Conservation (phyloP, 306 rosid species). For the Vigna mungo region DNA sequence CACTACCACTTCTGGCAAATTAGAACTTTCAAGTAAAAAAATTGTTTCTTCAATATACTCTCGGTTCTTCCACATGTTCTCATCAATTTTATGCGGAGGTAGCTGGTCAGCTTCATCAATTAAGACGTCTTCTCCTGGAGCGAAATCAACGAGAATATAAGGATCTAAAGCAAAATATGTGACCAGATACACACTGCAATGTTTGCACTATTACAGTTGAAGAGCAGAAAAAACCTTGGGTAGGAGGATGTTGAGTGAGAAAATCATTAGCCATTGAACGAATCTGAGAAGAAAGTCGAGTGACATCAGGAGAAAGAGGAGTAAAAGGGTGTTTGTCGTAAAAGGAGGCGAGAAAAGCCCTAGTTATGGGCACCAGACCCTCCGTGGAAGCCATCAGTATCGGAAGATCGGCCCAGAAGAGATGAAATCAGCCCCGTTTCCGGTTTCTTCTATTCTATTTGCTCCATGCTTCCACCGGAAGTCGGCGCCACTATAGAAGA, state of each 20-base stretch:
- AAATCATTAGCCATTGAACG: conserved; percentile 63
- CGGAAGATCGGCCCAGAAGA: not conserved
- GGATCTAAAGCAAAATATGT: conserved; percentile 35
- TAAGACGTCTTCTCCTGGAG: conserved; percentile 61
- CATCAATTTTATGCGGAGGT: conserved; percentile 94
- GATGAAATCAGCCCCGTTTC: not conserved
- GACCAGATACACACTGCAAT: not conserved
- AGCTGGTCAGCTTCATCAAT: conserved; percentile 59
- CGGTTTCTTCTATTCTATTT: not conserved
- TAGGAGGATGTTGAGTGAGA: conserved; percentile 57
- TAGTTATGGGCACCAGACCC: conserved; percentile 89
- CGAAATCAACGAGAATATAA: conserved; percentile 39
- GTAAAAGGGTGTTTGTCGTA: conserved; percentile 78
- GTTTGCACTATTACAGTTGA: not conserved
- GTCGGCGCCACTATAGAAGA: too few species aligned
- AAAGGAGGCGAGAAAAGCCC: conserved; percentile 75
- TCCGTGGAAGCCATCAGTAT: conserved; percentile 84
- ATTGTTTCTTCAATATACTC: conserved; percentile 86
- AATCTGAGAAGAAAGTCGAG: conserved; percentile 73
- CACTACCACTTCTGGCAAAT: conserved; percentile 78
- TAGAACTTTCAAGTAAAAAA: conserved; percentile 69
- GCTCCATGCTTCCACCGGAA: too few species aligned
- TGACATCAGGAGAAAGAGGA: conserved; percentile 72
- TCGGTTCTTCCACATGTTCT: conserved; percentile 99
- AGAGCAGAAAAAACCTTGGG: conserved; percentile 49